phyloP scores from a whole-genome alignment of 331 rosid species.

The Phaseolus coccineus region DNA sequence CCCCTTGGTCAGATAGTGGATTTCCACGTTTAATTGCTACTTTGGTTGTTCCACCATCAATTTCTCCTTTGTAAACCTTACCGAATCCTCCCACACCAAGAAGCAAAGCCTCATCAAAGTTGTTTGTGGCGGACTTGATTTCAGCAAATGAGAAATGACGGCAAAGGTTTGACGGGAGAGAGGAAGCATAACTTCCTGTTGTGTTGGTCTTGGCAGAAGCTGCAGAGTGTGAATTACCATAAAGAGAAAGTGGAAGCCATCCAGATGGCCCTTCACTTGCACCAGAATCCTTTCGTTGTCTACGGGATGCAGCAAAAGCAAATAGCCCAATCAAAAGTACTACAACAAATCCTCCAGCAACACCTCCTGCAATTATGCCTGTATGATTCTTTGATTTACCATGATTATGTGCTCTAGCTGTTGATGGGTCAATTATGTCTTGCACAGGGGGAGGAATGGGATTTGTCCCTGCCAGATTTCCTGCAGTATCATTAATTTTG shows the following conservation, averaged over 20 bases:
- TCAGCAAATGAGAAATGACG: slow-evolving; percentile 99
- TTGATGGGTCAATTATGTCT: slow-evolving; percentile 55
- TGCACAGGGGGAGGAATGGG: slow-evolving; percentile 73
- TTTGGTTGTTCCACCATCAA: slow-evolving; percentile 77
- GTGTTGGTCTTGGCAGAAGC: slow-evolving; percentile 95
- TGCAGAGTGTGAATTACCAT: slow-evolving; percentile 92
- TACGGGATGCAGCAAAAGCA: slow-evolving; percentile 50
- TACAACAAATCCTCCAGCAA: slow-evolving; percentile 69
- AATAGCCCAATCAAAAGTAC: slow-evolving; percentile 65
- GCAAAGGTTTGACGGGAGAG: slow-evolving; percentile 94
- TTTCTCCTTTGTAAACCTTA: slow-evolving; percentile 92
- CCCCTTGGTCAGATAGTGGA: slow-evolving; percentile 98
- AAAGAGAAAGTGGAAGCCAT: slow-evolving; percentile 96
- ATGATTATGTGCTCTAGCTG: slow-evolving; percentile 52
- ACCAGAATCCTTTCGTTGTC: slow-evolving; percentile 71
- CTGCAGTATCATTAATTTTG: slow-evolving; percentile 63
- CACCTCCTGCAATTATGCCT: slow-evolving; percentile 71
- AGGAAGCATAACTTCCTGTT: slow-evolving; percentile 86
- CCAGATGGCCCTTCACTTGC: slow-evolving; percentile 94
- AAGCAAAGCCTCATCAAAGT: slow-evolving; percentile 87
- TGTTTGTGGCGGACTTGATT: slow-evolving; percentile 86
- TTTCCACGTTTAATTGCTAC: slow-evolving; percentile 98
- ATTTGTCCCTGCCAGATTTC: slow-evolving; percentile 83
- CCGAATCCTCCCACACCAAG: slow-evolving; percentile 99
- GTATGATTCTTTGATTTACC: slow-evolving; percentile 61